These are phyloP conservation scores for Triticum aestivum DNA, from an alignment of 176 grass and related monocot genomes.

Conservation along the genomic window IWGSC_CS_RefSeq_v2.1 NC_057814.1:411678073-411678572, in stretches of 20 bases:
- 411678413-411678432: neutral
- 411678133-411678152: neutral
- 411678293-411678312: too few relatives aligned
- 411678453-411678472: neutral
- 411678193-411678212: neutral
- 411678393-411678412: too few relatives aligned
- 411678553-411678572: neutral
- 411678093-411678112: neutral
- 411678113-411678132: neutral
- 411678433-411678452: neutral
- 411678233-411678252: neutral
- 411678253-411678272: neutral
- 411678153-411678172: neutral
- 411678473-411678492: neutral
- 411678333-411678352: neutral
- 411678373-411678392: too few relatives aligned
- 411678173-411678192: neutral
- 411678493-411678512: neutral
- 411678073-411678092: neutral
- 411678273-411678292: neutral
- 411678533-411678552: neutral
- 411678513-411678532: neutral
- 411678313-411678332: neutral
- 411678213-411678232: neutral
- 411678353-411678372: neutral